Base-by-base conservation (phyloP, 768 basidiomycete genomes). In the Sporobolomyces roseus region DNA sequence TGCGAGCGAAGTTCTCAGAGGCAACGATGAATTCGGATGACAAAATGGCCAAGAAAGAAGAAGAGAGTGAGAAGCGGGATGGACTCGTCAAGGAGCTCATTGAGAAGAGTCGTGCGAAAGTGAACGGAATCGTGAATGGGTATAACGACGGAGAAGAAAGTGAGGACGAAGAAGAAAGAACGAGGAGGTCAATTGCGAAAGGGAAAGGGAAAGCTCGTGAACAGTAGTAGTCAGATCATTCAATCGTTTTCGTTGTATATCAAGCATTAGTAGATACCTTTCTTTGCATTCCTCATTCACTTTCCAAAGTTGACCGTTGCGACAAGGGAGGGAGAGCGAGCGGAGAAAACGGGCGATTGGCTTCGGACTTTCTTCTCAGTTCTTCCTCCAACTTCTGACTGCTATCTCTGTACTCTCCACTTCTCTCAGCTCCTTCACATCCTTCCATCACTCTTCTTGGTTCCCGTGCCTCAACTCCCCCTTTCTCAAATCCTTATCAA, bases 1-100 rank as follows among this genome's bases (percentile, higher is more conserved):
- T 96, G 14, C 89, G 90, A 77, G 79, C 80, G 71, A 83, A 83
- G 43, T 92, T 93, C 77, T 86, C 87, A 14, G 75, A 74, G 29
- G 77, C 80, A 33, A 72, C 66, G 63, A 48, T 66, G 50, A 72
- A 72, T 45, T 59, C 55, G 45, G 71, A 50, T 12, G 66, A 72
- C 35, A 68, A 68, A 36, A 36, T 65, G 14, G 66, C 38, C 23
- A 51, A 65, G 45, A 68, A 72, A 59, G 25, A 63, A 41, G 17
- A 63, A 38, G 21, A 35, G 27, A 14, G n/a, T n/a, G n/a, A 41
- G 38, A 41, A 56, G 54, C 35, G 41, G 23, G 35, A 27, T 27
- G 36, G 35, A 16, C 29, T 30, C 27, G 56, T 58, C n/a, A 27
- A 45, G 30, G 38, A 58, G 4, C 25, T 58, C n/a, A 43, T 58